Base-by-base conservation (phyloP, 768 basidiomycete species). In the Pulveroboletus frians region DNA sequence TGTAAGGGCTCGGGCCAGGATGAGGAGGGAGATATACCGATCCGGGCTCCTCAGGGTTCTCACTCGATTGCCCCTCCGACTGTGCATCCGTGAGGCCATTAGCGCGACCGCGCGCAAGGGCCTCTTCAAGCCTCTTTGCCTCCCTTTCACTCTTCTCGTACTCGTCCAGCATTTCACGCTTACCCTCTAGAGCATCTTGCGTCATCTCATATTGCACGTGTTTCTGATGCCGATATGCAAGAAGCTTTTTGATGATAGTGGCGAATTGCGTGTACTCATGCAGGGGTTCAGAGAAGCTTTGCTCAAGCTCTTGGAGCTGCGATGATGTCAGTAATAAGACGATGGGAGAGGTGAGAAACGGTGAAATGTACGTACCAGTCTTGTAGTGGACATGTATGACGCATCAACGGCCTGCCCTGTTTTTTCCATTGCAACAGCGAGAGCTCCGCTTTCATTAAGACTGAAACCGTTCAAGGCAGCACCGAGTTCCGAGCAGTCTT, bases 121-220 rank as follows among this genome's bases (percentile, higher is more conserved):
- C 96, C 47, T 86, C 88, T 39, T 94, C 92, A 41, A 99, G 72
- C 47, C 96, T 76, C 48, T 80, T 80, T 7, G 96, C 92, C 67
- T 98, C 96, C 34, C 77, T 74, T 69, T 99, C 96, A 50, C 86
- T 92, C 70, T 85, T 90, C 69, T 98, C 96, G 18, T 96, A 76
- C 39, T 94, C 89, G 46, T 86, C 91, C 46, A 99, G 72, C 57
- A 83, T 77, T 59, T 89, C 90, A 48, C 84, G 83, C 68, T 92
- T 95, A 13, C 73, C 72, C 56, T 93, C 93, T 11, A 99, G 74
- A 21, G 76, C 75, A 64, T 97, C 94, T 67, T 95, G 89, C 4
- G 96, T 95, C 80, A 96, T 88, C 70, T 99, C 96, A 61, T 86
- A 94, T 66, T 99, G 96, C 8, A 93, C 88, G 54, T 99, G 93